A percentile compares a stretch with the other conserved stretches of the same genome.
Conservation (phyloP, 2,329 filamentous ascomycete species). For the Claviceps cyperi region DNA sequence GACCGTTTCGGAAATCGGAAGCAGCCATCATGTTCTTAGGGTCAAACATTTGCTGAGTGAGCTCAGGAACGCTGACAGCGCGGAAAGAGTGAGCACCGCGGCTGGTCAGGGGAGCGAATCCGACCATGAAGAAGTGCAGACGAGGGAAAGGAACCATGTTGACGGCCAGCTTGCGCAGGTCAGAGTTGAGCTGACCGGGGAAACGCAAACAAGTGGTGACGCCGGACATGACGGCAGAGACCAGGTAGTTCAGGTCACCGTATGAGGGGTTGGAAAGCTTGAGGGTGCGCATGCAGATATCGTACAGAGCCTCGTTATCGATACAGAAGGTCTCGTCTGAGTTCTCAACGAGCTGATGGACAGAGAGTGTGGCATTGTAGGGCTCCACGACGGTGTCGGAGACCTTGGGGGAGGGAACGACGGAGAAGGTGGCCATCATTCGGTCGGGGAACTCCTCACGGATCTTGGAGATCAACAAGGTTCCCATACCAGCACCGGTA, state of each 20-base stretch:
- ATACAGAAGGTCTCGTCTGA: slow-evolving; percentile 99
- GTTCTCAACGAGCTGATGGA: slow-evolving; percentile 99
- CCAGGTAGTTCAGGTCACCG: slow-evolving; percentile 97
- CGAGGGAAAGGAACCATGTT: slow-evolving; percentile 99
- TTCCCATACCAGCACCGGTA: slow-evolving; percentile 99
- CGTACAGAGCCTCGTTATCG: slow-evolving; percentile 99
- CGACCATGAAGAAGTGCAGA: slow-evolving; percentile 99
- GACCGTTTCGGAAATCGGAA: slow-evolving; percentile 98
- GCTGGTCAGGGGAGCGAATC: slow-evolving; percentile 94
- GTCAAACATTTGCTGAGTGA: slow-evolving; percentile 99
- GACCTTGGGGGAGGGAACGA: slow-evolving; percentile 96
- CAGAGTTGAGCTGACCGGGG: slow-evolving; percentile 98
- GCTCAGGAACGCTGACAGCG: slow-evolving; percentile 88
- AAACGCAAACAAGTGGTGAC: slow-evolving; percentile 97
- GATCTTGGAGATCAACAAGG: slow-evolving; percentile 98
- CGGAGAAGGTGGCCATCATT: slow-evolving; percentile 99
- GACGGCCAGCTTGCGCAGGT: slow-evolving; percentile 96
- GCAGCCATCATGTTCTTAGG: slow-evolving; percentile 99
- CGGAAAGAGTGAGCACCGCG: slow-evolving; percentile 79
- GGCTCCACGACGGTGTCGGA: slow-evolving; percentile 99
- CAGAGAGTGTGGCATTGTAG: slow-evolving; percentile 97
- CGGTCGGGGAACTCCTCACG: slow-evolving; percentile 99
- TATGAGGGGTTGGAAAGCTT: slow-evolving; percentile 98
- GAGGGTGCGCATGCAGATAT: slow-evolving; percentile 99
- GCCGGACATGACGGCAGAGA: slow-evolving; percentile 98